Evolutionary conservation across 257 asterid species (phyloP).

Genomic region (Thymus mandschuricus): DNA sequence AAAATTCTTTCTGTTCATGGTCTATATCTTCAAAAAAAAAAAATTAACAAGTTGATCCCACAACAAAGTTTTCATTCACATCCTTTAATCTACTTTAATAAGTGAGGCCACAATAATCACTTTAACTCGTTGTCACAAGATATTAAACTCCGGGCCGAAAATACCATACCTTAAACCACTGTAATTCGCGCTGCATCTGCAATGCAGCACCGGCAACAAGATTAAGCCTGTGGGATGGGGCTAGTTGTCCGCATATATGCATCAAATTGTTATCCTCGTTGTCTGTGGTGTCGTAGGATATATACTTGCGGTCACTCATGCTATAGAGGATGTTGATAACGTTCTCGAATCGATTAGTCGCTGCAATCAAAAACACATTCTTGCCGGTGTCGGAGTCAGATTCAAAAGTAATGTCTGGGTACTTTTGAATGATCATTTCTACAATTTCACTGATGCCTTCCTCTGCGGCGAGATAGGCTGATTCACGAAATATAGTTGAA

Average conservation of each 20-base stretch:
- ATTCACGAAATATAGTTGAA: neutral
- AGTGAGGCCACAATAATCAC: no score
- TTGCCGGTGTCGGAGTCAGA: neutral
- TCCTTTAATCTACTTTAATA: no score
- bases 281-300: neutral
- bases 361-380: constrained; percentile 18
- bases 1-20: no score
- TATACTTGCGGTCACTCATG: neutral
- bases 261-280: neutral
- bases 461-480: neutral
- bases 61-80: no score
- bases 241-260: constrained; percentile 13
- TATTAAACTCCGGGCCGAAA: no score
- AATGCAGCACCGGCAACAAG: constrained; percentile 26
- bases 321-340: constrained; percentile 24
- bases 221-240: constrained; percentile 22
- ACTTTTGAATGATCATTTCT: constrained; percentile 11
- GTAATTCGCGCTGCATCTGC: constrained; percentile 36
- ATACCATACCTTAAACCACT: constrained; percentile 29
- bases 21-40: no score
- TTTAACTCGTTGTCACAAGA: no score
- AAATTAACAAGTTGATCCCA: no score
- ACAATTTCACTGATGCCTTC: constrained; percentile 28
- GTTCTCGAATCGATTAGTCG: constrained; percentile 19
- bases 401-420: neutral